Conservation (phyloP, 1,284 basidiomycete species). For the Peniophora sp. region DNA sequence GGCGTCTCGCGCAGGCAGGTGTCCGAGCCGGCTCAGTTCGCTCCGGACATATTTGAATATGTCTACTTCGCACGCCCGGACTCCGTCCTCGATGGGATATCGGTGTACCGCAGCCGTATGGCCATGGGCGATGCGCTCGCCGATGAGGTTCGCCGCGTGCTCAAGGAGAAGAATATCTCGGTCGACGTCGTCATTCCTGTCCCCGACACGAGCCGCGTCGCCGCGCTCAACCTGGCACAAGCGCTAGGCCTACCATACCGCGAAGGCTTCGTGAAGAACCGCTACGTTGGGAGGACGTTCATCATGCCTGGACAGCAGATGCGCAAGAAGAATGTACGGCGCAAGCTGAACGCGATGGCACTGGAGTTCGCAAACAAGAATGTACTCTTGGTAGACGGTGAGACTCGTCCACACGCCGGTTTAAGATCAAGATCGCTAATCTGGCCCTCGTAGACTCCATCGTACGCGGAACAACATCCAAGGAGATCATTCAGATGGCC, state of each 20-base stretch:
- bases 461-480: conserved; percentile 96
- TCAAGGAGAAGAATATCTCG: conserved; percentile 60
- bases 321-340: conserved; percentile 90
- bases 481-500: conserved; percentile 99
- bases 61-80: conserved; percentile 99
- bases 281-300: conserved; percentile 97
- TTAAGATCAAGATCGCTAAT: neutral
- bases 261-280: conserved; percentile 98
- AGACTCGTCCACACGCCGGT: conserved; percentile 12
- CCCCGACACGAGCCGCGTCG: conserved; percentile 94
- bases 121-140: conserved; percentile 98
- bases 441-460: conserved; percentile 71
- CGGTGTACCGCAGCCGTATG: conserved; percentile 97
- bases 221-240: conserved; percentile 93
- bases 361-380: conserved; percentile 92
- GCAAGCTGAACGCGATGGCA: conserved; percentile 99
- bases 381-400: conserved; percentile 94
- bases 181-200: conserved; percentile 98
- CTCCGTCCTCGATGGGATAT: conserved; percentile 95
- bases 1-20: conserved; percentile 67
- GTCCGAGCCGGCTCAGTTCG: conserved; percentile 64
- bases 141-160: conserved; percentile 73
- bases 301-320: conserved; percentile 99
- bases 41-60: conserved; percentile 99
- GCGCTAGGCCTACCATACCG: conserved; percentile 87